Percentiles rank a stretch among this genome's conserved stretches.
phyloP scores from a whole-genome alignment of 225 moss, liverwort and hornwort genomes.

The Physcomitrellopsis africana region DNA sequence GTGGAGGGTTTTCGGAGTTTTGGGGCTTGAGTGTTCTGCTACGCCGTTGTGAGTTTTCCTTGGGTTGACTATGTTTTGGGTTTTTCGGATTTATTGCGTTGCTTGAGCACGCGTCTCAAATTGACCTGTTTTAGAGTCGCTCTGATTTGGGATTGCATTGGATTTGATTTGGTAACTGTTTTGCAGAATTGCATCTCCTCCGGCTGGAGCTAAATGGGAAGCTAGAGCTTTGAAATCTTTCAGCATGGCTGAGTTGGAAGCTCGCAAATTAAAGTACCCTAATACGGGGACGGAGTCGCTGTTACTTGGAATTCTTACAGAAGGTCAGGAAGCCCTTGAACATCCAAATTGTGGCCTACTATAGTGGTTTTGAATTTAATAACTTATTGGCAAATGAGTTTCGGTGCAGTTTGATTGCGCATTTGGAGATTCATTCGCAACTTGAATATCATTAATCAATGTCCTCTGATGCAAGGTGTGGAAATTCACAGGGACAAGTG shows the following conservation, averaged over 20 bases:
- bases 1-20: neutral
- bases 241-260: conserved; percentile 97
- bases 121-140: neutral
- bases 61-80: neutral
- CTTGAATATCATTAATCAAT: neutral
- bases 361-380: conserved; percentile 8
- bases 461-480: conserved; percentile 14
- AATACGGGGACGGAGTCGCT: conserved; percentile 92
- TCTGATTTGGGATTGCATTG: neutral
- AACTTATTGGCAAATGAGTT: neutral
- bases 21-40: neutral
- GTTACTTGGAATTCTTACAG: conserved; percentile 90
- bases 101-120: neutral
- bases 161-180: neutral
- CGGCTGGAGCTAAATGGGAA: conserved; percentile 68
- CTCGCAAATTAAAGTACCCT: conserved; percentile 97
- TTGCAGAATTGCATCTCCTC: conserved; percentile 38
- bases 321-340: conserved; percentile 54
- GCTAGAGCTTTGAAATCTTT: conserved; percentile 98
- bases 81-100: neutral
- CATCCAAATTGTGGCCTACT: neutral
- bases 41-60: no score
- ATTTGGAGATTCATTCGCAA: conserved; percentile 3
- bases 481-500: conserved; percentile 75
- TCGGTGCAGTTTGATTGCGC: no score